These are phyloP conservation scores for Didymella keratinophila DNA, from an alignment of 2,329 filamentous ascomycete species.

Conservation along the genomic window DNA sequence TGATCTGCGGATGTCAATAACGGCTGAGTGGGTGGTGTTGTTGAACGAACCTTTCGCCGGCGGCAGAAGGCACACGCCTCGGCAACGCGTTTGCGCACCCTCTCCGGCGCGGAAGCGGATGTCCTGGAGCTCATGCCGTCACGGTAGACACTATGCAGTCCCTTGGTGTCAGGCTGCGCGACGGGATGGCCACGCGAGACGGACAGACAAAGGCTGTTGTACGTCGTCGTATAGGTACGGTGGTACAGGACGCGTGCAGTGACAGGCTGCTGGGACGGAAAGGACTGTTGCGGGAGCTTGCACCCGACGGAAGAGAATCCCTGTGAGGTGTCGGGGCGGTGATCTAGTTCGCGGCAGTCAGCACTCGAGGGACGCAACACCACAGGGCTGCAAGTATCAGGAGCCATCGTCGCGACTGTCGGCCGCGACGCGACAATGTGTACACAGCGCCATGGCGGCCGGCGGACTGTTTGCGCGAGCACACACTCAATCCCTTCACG, in stretches of 20 bases:
- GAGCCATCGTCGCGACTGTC: background rate
- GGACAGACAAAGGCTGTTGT: background rate
- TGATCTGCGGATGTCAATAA: conserved; percentile 51
- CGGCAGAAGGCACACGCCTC: conserved; percentile 52
- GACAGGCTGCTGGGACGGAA: background rate
- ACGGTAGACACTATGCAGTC: background rate
- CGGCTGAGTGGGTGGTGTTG: background rate
- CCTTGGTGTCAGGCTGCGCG: background rate
- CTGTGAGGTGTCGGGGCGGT: background rate
- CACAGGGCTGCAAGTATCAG: conserved; percentile 1
- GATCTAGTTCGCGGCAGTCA: background rate
- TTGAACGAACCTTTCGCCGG: conserved; percentile 44
- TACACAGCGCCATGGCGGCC: background rate
- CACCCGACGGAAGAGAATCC: conserved; percentile 8
- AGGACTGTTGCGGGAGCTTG: background rate
- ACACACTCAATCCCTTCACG: background rate
- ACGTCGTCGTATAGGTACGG: background rate
- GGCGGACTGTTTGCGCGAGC: background rate
- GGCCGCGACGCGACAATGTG: background rate
- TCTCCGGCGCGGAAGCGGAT: conserved; percentile 2
- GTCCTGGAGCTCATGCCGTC: conserved; percentile 4
- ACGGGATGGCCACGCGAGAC: conserved; percentile 1
- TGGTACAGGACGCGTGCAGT: background rate
- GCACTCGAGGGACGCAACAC: background rate
- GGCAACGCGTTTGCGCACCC: conserved; percentile 32